phyloP scores from a whole-genome alignment of 1,284 basidiomycete genomes.

The Thecaphora frezii region DNA sequence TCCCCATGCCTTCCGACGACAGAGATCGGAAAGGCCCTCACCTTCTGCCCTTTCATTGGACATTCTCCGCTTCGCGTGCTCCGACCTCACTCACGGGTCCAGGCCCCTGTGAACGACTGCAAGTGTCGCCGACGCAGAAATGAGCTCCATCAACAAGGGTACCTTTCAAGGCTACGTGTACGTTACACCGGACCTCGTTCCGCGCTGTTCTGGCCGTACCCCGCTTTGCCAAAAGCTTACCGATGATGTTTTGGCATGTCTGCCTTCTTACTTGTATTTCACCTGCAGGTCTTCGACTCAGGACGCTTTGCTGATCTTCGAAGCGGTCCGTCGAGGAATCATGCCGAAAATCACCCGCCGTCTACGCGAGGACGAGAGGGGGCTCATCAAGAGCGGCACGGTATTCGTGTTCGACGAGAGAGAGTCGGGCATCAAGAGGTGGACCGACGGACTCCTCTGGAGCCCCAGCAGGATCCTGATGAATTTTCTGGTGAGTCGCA shows the following conservation, averaged over 20 bases:
- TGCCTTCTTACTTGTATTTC: conserved; percentile 60
- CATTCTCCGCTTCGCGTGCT: too few species aligned
- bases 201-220: not conserved
- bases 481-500: conserved; percentile 74
- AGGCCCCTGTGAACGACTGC: too few species aligned
- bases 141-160: conserved; percentile 1
- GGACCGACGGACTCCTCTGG: conserved; percentile 98
- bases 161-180: conserved; percentile 23
- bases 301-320: conserved; percentile 91
- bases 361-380: conserved; percentile 82
- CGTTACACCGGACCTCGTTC: conserved; percentile 1
- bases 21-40: too few species aligned
- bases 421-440: conserved; percentile 94
- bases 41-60: too few species aligned
- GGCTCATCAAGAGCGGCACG: conserved; percentile 87
- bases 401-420: conserved; percentile 98
- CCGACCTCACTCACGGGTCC: too few species aligned
- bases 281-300: conserved; percentile 81
- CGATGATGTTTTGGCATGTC: not conserved
- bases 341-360: conserved; percentile 92
- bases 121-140: not conserved
- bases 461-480: conserved; percentile 82
- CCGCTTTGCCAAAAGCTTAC: not conserved
- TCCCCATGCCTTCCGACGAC: too few species aligned
- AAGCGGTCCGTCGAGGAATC: conserved; percentile 83